Base-by-base conservation (phyloP, 2,329 filamentous ascomycete species). In the Colletotrichum limetticola region DNA sequence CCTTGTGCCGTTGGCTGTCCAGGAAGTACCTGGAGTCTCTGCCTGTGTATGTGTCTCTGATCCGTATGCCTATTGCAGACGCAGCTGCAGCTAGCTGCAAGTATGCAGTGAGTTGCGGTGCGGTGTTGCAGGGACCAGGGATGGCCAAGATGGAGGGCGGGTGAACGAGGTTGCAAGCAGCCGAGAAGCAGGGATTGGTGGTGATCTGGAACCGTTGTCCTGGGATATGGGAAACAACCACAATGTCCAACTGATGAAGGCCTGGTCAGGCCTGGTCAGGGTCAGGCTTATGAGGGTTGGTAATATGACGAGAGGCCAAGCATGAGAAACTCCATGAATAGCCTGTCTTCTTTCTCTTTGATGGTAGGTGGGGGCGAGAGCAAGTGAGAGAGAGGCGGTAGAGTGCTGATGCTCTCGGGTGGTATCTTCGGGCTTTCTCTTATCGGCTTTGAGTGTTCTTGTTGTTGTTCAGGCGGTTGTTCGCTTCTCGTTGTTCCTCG, bases 101-200 rank as follows among this genome's bases (percentile, higher is more conserved):
- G 53, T 60, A 53, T 60, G 62, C 30, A 63, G 37, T 68, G 68
- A 61, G 58, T 37, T 60, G 63, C 57, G 26, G 49, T 55, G 56
- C 56, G 30, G 55, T 53, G 37, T 22, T 72, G 71, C 62, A 68
- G 62, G 71, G 68, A 55, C 63, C 63, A 30, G 62, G 62, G 24
- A 56, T 32, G 24, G 24, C 24, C 16, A 32, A 62, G 52, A 63
- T 46, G 24, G n/a, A 58, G n/a, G 14, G 35, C 19, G n/a, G 58
- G 37, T 28, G 71, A 72, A 72, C 37, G 24, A 52, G 62, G 57
- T 74, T 63, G 68, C 68, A 74, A 72, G 71, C 68, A 72, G 62
- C 71, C 71, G 68, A 46, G 19, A n/a, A 71, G 55, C 68, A 74
- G 53, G 68, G 68, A 72, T 68, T 42, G 42, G 71, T 26, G 28